Evolutionary conservation across 371 early-diverging fungal species (phyloP).

Genomic region (Mortierella sp.): DNA sequence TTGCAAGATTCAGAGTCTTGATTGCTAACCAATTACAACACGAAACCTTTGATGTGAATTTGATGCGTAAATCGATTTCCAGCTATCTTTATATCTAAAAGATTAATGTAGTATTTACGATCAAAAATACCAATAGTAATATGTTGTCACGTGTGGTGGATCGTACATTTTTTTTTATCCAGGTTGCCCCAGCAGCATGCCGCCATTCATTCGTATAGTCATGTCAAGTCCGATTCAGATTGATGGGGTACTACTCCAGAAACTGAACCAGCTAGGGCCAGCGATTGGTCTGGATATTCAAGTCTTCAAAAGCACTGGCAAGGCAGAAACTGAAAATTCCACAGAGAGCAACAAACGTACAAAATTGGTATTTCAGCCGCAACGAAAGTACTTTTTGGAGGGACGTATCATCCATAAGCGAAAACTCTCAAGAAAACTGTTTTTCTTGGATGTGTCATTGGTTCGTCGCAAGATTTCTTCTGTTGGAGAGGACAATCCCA

Average conservation of each 20-base stretch:
- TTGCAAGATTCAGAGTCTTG: slow-evolving; percentile 52
- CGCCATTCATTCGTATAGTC: background rate
- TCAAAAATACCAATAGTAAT: background rate
- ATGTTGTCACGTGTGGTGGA: background rate
- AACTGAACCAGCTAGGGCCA: slow-evolving; percentile 13
- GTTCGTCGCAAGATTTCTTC: slow-evolving; percentile 47
- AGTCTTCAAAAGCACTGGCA: background rate
- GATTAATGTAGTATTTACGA: background rate
- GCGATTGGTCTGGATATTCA: slow-evolving; percentile 6
- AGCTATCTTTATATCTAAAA: too few relatives aligned
- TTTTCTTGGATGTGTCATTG: slow-evolving; percentile 65
- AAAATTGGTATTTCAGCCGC: slow-evolving; percentile 35
- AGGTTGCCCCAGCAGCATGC: too few relatives aligned
- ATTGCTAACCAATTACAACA: slow-evolving; percentile 25
- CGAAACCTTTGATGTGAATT: slow-evolving; percentile 6
- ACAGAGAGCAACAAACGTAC: background rate
- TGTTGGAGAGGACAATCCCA: background rate
- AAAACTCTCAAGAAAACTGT: slow-evolving; percentile 59
- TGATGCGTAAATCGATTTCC: too few relatives aligned
- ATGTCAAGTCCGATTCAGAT: slow-evolving; percentile 30
- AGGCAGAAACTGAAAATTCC: background rate
- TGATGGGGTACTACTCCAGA: slow-evolving; percentile 23
- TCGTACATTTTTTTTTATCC: too few relatives aligned
- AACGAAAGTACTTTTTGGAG: slow-evolving; percentile 36
- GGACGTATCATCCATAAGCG: slow-evolving; percentile 66